These are phyloP conservation scores for Cyberlindnera veronae DNA, from an alignment of 805 yeast genomes.

Conservation along the genomic window DNA sequence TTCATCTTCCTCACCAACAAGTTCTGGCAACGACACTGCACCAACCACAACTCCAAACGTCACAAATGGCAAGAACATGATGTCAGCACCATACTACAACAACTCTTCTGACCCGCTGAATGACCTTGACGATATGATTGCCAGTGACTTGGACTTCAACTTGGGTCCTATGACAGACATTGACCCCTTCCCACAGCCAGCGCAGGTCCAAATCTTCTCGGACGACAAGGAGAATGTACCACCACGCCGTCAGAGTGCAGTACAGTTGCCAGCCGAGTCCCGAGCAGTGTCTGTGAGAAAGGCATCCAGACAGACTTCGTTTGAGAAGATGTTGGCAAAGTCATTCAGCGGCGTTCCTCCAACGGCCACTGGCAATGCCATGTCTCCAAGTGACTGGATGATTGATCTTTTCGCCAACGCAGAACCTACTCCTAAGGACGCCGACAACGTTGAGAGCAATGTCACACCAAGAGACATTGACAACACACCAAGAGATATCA, in stretches of 20 bases:
- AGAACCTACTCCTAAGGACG: slow-evolving; percentile 28
- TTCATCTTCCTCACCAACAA: slow-evolving; percentile 21
- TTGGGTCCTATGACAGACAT: slow-evolving; percentile 30
- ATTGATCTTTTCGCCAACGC: slow-evolving; percentile 20
- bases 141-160: slow-evolving; percentile 29
- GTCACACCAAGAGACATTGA: slow-evolving; percentile 16
- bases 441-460: slow-evolving; percentile 12
- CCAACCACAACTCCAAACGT: slow-evolving; percentile 20
- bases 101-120: slow-evolving; percentile 33
- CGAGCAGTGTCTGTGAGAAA: slow-evolving; percentile 17
- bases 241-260: background rate
- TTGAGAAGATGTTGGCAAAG: slow-evolving; percentile 37
- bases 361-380: slow-evolving; percentile 8
- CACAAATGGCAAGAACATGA: slow-evolving; percentile 1
- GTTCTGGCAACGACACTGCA: slow-evolving; percentile 20
- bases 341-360: slow-evolving; percentile 33
- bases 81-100: slow-evolving; percentile 12
- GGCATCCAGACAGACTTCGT: slow-evolving; percentile 31
- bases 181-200: slow-evolving; percentile 27
- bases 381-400: slow-evolving; percentile 29
- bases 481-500: slow-evolving; percentile 29
- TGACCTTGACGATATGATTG: slow-evolving; percentile 33
- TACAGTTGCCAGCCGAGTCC: slow-evolving; percentile 1
- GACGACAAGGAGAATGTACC: slow-evolving; percentile 13
- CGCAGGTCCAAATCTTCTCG: slow-evolving; percentile 1